A percentile compares a stretch with the other conserved stretches of the same genome.
phyloP scores from a whole-genome alignment of 2,329 filamentous ascomycete species.

The Neopestalotiopsis sp. region DNA sequence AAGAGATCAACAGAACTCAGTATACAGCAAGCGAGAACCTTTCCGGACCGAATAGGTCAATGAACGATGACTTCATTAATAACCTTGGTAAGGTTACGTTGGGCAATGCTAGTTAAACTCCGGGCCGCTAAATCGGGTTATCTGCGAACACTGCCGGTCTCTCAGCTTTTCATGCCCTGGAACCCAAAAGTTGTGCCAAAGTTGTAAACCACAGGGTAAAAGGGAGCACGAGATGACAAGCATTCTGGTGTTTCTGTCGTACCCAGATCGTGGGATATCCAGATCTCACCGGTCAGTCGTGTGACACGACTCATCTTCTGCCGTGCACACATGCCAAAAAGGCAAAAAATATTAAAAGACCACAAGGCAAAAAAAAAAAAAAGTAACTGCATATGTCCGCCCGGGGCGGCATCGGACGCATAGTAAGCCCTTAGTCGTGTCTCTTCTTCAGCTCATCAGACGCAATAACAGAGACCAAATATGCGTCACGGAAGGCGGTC shows the following conservation, averaged over 20 bases:
- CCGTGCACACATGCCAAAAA: neutral
- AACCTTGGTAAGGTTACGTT: neutral
- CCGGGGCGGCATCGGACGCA: neutral
- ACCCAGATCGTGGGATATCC: neutral
- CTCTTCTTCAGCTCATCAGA: neutral
- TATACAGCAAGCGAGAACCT: too few species aligned
- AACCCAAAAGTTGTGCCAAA: neutral
- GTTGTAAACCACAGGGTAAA: neutral
- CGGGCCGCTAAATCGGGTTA: neutral
- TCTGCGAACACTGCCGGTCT: neutral
- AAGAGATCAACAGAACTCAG: too few species aligned
- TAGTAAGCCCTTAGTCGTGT: neutral
- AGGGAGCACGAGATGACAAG: neutral
- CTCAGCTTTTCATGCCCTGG: neutral
- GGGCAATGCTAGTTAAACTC: neutral
- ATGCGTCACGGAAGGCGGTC: neutral
- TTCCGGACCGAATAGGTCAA: neutral
- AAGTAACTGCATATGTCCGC: neutral
- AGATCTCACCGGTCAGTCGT: neutral
- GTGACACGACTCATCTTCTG: neutral
- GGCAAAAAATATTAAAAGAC: neutral
- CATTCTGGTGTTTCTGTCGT: neutral
- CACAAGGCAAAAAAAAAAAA: neutral
- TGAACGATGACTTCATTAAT: neutral
- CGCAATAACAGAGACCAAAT: neutral